Percentiles rank a stretch among this genome's conserved stretches.
These are phyloP conservation scores for Ascochyta fabae DNA, from an alignment of 2,329 filamentous ascomycete species.

Conservation along the genomic window DNA sequence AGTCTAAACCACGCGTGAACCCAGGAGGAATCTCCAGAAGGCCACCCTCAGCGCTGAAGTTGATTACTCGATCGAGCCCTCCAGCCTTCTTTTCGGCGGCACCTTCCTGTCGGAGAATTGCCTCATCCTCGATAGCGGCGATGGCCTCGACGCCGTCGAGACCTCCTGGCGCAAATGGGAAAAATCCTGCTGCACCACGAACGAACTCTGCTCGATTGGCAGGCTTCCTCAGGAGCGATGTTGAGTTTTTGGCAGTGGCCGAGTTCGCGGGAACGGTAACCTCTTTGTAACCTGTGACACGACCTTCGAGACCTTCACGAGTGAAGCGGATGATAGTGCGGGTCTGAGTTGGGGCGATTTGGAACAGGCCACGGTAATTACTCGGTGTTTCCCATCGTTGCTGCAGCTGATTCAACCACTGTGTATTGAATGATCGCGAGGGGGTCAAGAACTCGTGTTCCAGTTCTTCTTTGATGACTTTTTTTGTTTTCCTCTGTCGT, in stretches of 20 bases:
- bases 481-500: slow-evolving; percentile 60
- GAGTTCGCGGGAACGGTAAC: slow-evolving; percentile 89
- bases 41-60: slow-evolving; percentile 77
- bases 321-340: slow-evolving; percentile 94
- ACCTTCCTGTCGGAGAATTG: slow-evolving; percentile 60
- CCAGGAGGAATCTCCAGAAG: slow-evolving; percentile 84
- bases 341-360: slow-evolving; percentile 87
- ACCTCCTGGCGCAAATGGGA: slow-evolving; percentile 91
- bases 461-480: slow-evolving; percentile 72
- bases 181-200: slow-evolving; percentile 88
- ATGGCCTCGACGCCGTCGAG: slow-evolving; percentile 85
- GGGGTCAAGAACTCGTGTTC: slow-evolving; percentile 81
- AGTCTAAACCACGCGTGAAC: slow-evolving; percentile 77
- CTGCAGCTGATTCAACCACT: slow-evolving; percentile 89
- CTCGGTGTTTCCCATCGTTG: slow-evolving; percentile 85
- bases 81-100: slow-evolving; percentile 50
- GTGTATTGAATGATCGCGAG: slow-evolving; percentile 76
- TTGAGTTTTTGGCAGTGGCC: slow-evolving; percentile 93
- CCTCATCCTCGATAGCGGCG: slow-evolving; percentile 81
- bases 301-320: slow-evolving; percentile 87
- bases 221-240: slow-evolving; percentile 84
- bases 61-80: slow-evolving; percentile 83
- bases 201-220: slow-evolving; percentile 90
- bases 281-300: slow-evolving; percentile 91
- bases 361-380: slow-evolving; percentile 84